Evolutionary conservation across 108 stramenopile species (phyloP).

Genomic region (Nitzschia palea): DNA sequence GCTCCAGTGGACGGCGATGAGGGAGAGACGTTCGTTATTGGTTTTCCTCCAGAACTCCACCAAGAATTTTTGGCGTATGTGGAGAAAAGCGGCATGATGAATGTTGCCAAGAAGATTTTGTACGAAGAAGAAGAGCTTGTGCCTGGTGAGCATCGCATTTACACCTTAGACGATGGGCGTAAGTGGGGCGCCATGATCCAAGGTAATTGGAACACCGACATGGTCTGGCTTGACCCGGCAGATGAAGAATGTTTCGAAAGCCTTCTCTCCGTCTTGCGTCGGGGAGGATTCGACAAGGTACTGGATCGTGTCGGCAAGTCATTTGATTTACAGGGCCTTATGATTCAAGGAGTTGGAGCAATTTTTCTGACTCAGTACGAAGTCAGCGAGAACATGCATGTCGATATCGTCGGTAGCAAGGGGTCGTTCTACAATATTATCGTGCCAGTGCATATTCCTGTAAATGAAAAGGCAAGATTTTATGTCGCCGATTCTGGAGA

Average conservation of each 20-base stretch:
- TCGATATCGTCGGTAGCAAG: conserved; percentile 32
- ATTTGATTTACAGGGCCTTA: conserved; percentile 25
- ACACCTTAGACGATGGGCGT: conserved; percentile 44
- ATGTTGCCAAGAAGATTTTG: conserved; percentile 16
- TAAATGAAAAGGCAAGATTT: conserved; percentile 15
- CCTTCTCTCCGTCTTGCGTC: conserved; percentile 41
- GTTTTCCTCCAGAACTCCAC: conserved; percentile 18
- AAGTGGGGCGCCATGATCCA: conserved; percentile 59
- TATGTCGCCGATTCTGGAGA: conserved; percentile 29
- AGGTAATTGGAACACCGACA: conserved; percentile 53
- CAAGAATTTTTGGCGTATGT: conserved; percentile 20
- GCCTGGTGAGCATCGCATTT: conserved; percentile 19
- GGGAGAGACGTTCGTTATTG: conserved; percentile 32
- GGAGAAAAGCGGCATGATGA: conserved; percentile 21
- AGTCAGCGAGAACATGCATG: conserved; percentile 35
- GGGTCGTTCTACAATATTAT: conserved; percentile 45
- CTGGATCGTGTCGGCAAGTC: conserved; percentile 45
- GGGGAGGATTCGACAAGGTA: conserved; percentile 53
- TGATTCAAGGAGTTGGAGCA: conserved; percentile 35
- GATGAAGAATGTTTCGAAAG: conserved; percentile 61
- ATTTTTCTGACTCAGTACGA: conserved; percentile 29
- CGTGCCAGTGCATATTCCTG: conserved; percentile 29
- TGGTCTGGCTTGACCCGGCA: conserved; percentile 66
- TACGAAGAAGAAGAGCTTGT: conserved; percentile 13
- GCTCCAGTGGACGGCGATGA: conserved; percentile 16